Evolutionary conservation across 2,329 filamentous ascomycete genomes (phyloP).

Genomic region (Pestalotiopsis fici): DNA sequence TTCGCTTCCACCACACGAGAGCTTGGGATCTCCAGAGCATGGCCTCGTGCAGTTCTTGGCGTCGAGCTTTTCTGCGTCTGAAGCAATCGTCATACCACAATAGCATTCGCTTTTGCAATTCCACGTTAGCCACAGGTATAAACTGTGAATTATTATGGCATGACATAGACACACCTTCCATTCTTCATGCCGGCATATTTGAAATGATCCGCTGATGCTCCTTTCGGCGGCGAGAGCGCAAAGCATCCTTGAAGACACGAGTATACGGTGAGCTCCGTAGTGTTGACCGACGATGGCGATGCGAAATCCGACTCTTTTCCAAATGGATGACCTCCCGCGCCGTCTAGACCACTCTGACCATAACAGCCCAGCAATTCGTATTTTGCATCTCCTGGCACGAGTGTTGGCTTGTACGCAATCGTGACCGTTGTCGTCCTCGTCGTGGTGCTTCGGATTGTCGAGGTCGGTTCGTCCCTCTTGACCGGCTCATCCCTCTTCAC

Average conservation of each 20-base stretch:
- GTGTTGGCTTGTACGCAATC: conserved; percentile 26
- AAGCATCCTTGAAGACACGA: conserved; percentile 24
- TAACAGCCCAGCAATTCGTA: conserved; percentile 27
- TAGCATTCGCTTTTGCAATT: conserved; percentile 21
- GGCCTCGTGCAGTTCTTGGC: conserved; percentile 21
- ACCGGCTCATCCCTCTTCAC: not conserved
- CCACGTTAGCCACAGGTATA: not conserved
- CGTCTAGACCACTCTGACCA: conserved; percentile 12
- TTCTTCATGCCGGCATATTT: conserved; percentile 22
- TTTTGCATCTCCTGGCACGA: conserved; percentile 18
- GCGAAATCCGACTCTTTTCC: conserved; percentile 18
- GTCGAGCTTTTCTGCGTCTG: conserved; percentile 16
- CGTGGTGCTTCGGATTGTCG: not conserved
- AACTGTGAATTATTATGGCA: not conserved
- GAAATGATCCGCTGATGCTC: conserved; percentile 12
- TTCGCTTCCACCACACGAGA: conserved; percentile 23
- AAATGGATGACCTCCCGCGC: conserved; percentile 17
- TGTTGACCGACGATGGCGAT: conserved; percentile 11
- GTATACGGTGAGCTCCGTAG: conserved; percentile 19
- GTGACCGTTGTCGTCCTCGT: conserved; percentile 28
- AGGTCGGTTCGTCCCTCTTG: conserved; percentile 8
- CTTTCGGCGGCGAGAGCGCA: conserved; percentile 7
- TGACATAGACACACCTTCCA: conserved; percentile 19
- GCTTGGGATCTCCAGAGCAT: conserved; percentile 20
- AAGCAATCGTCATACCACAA: conserved; percentile 19